Conservation (phyloP, 2,329 filamentous ascomycete genomes). For the Cercospora zeae-maydis region DNA sequence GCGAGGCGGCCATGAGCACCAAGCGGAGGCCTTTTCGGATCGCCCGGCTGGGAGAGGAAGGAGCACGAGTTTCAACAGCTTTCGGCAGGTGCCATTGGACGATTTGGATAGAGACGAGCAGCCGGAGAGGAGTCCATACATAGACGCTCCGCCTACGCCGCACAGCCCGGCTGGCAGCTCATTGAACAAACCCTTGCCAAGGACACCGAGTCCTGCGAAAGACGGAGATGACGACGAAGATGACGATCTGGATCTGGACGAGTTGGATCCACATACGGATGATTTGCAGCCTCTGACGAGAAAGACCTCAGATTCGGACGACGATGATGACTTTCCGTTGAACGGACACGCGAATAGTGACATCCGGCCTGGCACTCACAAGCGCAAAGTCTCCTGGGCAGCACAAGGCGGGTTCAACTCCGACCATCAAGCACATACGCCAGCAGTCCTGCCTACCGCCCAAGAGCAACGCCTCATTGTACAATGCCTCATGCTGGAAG, state of each 20-base stretch:
- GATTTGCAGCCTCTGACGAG: constrained; percentile 29
- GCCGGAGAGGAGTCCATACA: constrained; percentile 23
- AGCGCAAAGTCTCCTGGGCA: constrained; percentile 24
- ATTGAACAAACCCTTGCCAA: constrained; percentile 35
- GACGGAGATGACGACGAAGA: constrained; percentile 25
- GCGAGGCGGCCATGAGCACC: constrained; percentile 22
- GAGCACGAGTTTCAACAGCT: constrained; percentile 29
- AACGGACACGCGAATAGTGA: constrained; percentile 20
- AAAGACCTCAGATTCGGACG: constrained; percentile 11
- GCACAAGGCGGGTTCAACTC: constrained; percentile 2
- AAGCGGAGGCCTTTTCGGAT: constrained; percentile 14
- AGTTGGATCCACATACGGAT: constrained; percentile 30
- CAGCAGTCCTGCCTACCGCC: constrained; percentile 29
- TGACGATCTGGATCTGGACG: constrained; percentile 37
- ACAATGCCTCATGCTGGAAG: constrained; percentile 71
- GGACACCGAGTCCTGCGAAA: constrained; percentile 20
- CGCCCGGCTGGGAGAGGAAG: constrained; percentile 17
- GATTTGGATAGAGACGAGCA: constrained; percentile 16
- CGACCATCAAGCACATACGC: constrained; percentile 12
- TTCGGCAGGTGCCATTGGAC: constrained; percentile 28
- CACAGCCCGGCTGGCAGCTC: constrained; percentile 10
- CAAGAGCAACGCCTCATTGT: constrained; percentile 62
- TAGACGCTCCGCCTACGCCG: constrained; percentile 19
- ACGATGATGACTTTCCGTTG: constrained; percentile 13
- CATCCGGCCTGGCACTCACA: constrained; percentile 12